Base-by-base conservation (phyloP, 805 yeast species). In the Zygosaccharomyces rouxii region DNA sequence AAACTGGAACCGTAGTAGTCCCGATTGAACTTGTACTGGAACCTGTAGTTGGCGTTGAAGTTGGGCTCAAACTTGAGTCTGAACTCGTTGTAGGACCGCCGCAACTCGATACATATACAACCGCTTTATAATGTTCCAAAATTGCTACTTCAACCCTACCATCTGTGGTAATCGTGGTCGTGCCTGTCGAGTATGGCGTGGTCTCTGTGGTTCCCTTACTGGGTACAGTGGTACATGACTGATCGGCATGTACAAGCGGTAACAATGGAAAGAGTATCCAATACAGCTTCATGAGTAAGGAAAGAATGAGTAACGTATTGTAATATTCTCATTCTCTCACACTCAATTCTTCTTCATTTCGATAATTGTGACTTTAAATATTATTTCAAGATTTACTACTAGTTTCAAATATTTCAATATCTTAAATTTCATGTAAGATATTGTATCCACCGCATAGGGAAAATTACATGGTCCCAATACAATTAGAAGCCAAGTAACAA, bases 61-160 rank as follows among this genome's bases (percentile, higher is more conserved):
- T 26, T 14, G 43, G 30, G 9, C 33, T 30, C 7, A 33, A 41
- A 29, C 31, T 26, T 29, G 33, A 28, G 6, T 33, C 25, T 21
- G 43, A 18, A 13, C 35, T 39, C 18, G 35, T 28, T 21, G 51
- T 13, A 11, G 46, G 28, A 11, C 44, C 44, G 5, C 40, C 55
- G 43, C 69, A 64, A 35, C 52, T 44, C n/a, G 56, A 51, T 14
- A 56, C 55, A 44, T 53, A 60, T 18, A 57, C 58, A 5, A 62
- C 49, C 3, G 63, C 55, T n/a, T 47, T 51, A 48, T 56, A 63
- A 41, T 53, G 54, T 42, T 58, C 62, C 29, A 55, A 43, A 4
- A 62, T 52, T 3, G 54, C 62, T 7, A 56, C 45, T 42, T 50
- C 48, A 7, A 56, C 35, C 18, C 18, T 47, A 18, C 63, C 65